phyloP scores from a whole-genome alignment of 257 asterid genomes.

The Solanum lycopersicoides region DNA sequence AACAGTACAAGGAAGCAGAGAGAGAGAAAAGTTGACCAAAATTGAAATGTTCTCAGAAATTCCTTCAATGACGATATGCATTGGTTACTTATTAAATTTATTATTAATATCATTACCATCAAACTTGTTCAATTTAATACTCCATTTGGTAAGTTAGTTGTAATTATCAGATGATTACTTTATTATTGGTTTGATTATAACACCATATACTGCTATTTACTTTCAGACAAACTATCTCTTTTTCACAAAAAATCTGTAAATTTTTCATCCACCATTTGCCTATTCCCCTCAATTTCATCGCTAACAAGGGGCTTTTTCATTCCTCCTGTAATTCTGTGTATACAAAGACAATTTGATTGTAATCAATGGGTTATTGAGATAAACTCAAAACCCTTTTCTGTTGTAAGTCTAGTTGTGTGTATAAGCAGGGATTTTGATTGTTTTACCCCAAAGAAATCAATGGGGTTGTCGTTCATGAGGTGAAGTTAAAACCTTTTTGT shows the following conservation, averaged over 20 bases:
- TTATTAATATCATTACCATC: neutral
- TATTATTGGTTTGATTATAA: neutral
- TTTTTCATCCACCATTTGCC: neutral
- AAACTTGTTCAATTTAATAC: neutral
- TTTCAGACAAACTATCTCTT: slow-evolving; percentile 10
- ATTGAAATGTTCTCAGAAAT: neutral
- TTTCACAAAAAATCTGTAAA: neutral
- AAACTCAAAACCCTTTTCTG: neutral
- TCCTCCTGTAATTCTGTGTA: neutral
- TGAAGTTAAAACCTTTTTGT: neutral
- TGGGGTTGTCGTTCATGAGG: neutral
- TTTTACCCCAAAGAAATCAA: neutral
- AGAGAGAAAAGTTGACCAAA: neutral
- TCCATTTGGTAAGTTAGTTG: neutral
- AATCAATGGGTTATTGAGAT: neutral
- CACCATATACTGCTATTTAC: neutral
- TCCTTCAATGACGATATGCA: neutral
- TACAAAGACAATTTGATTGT: neutral
- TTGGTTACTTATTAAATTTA: neutral
- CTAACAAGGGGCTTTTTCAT: neutral
- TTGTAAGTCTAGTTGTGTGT: neutral
- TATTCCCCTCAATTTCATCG: slow-evolving; percentile 9
- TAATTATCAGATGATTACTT: neutral
- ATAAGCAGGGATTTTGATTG: neutral
- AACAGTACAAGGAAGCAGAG: neutral